Base-by-base conservation (phyloP, 148 eudicot genomes). In the Spergularia marina region DNA sequence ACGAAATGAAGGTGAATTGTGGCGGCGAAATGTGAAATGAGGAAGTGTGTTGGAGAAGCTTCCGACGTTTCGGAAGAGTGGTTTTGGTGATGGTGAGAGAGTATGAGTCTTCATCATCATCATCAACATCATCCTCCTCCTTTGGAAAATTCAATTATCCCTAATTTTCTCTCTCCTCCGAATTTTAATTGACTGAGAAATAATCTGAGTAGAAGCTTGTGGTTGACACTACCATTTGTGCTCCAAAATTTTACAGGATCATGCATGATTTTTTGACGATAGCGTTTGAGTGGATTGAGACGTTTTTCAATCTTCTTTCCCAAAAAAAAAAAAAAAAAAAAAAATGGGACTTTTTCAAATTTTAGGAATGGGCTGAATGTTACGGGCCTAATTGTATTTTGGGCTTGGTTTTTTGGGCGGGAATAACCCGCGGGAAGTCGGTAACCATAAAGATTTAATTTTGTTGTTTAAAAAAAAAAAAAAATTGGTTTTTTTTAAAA, bases 281-380 rank as follows among this genome's bases (percentile, higher is more conserved):
- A 81, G 80, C 70, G 74, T 81, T 72, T 81, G 80, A 72, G 83
- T 81, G 83, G 80, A 81, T 73, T 65, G 58, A 12, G 70, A 81
- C 80, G 36, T 76, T 70, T 75, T 52, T 52, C 10, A 36, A 7
- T 68, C 49, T 6, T 49, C 4, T 17, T 65, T 75, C 4, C 52
- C 15, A 36, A 2, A 1, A 0, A 51, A 53, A 36, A 53, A 36
- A 34, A 10, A 10, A 36, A 2, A 1, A 0, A 51, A 53, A 36
- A 53, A 36, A 34, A 10, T 23, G 6, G 39, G n/a, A 0, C 3
- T 20, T 21, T 12, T 25, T 5, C 40, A 15, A 18, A 11, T 60
- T 60, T 18, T 18, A 12, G 17, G 20, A 14, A 56, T 16, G 20
- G 60, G 60, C 60, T 18, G 14, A 14, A 11, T 56, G 60, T 44